These are phyloP conservation scores for Coniochaeta hoffmannii DNA, from an alignment of 2,329 filamentous ascomycete species.

Conservation along the genomic window DNA sequence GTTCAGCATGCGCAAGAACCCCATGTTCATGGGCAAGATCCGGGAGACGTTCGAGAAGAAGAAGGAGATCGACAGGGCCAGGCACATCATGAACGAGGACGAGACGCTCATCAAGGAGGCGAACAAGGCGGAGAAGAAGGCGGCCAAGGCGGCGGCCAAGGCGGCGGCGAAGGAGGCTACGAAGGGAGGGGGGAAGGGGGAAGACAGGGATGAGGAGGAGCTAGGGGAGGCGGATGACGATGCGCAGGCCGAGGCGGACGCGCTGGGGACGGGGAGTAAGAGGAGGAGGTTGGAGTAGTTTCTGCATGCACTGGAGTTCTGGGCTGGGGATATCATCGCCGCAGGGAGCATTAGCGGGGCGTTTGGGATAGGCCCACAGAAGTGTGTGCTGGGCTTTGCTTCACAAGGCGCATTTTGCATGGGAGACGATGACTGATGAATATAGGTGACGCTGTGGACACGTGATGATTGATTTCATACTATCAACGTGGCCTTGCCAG, in stretches of 20 bases:
- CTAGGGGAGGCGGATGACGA: constrained; percentile 46
- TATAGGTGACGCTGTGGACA: too few relatives aligned
- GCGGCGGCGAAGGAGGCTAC: constrained; percentile 17
- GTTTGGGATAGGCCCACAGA: too few relatives aligned
- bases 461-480: too few relatives aligned
- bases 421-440: too few relatives aligned
- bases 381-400: too few relatives aligned
- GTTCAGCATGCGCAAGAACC: constrained; percentile 82
- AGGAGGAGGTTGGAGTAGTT: constrained; percentile 8
- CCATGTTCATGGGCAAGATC: constrained; percentile 78
- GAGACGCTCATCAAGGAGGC: constrained; percentile 51
- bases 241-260: constrained; percentile 22
- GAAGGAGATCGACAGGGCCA: constrained; percentile 73
- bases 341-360: too few relatives aligned
- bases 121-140: constrained; percentile 28
- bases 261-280: constrained; percentile 9
- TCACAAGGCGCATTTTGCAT: too few relatives aligned
- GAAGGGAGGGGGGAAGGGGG: neutral
- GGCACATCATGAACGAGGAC: constrained; percentile 67
- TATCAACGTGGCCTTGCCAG: too few relatives aligned
- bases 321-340: neutral
- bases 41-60: constrained; percentile 86
- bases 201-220: constrained; percentile 33
- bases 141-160: constrained; percentile 22
- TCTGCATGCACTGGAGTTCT: too few relatives aligned